phyloP scores from a whole-genome alignment of 2,329 filamentous ascomycete species.

The Colletotrichum sublineola region DNA sequence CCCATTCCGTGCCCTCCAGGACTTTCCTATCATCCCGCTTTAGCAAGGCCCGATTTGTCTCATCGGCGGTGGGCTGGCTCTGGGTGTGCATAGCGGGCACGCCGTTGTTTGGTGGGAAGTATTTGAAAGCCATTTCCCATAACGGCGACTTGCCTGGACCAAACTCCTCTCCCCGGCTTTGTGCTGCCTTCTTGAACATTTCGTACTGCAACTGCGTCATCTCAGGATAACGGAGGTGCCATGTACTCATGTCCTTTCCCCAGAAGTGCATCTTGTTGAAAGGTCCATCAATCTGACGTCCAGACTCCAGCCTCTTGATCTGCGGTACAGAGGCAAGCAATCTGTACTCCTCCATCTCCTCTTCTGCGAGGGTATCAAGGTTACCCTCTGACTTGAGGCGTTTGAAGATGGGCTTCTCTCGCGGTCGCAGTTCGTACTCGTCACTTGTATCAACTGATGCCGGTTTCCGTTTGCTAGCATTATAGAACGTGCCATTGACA shows the following conservation, averaged over 20 bases:
- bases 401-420: conserved; percentile 65
- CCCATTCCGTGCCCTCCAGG: conserved; percentile 48
- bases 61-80: conserved; percentile 19
- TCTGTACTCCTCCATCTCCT: conserved; percentile 58
- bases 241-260: conserved; percentile 67
- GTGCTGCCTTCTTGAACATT: conserved; percentile 67
- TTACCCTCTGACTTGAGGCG: conserved; percentile 65
- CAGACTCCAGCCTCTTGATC: conserved; percentile 62
- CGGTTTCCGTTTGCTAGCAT: conserved; percentile 69
- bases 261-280: conserved; percentile 71
- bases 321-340: conserved; percentile 65
- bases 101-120: conserved; percentile 63
- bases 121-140: conserved; percentile 70
- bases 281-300: conserved; percentile 70
- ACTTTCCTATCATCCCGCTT: conserved; percentile 46
- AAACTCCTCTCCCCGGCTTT: conserved; percentile 66
- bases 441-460: conserved; percentile 63
- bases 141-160: conserved; percentile 63
- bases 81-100: conserved; percentile 33
- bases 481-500: conserved; percentile 52
- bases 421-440: conserved; percentile 57
- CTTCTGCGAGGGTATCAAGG: conserved; percentile 52
- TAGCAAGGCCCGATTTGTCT: conserved; percentile 42
- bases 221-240: conserved; percentile 73
- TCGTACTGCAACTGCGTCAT: conserved; percentile 73